phyloP scores from a whole-genome alignment of 225 moss, liverwort and hornwort species.

The Lunularia cruciata region DNA sequence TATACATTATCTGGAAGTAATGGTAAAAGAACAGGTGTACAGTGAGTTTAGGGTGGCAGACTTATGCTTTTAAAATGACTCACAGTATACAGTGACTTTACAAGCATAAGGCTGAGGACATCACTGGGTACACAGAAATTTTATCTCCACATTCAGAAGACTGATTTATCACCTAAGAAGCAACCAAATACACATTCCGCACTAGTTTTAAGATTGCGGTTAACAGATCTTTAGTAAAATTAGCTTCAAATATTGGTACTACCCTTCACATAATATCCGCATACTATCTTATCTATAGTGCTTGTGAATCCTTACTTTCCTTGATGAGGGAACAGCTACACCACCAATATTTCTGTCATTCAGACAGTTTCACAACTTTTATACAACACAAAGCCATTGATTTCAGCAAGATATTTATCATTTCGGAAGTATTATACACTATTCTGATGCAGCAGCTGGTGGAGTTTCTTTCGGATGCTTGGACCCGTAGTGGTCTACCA shows the following conservation, averaged over 20 bases:
- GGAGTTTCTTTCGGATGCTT: slow-evolving; percentile 72
- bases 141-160: background rate
- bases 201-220: background rate
- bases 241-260: background rate
- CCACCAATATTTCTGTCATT: background rate
- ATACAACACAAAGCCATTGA: background rate
- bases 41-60: no score
- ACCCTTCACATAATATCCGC: background rate
- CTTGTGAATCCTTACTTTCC: background rate
- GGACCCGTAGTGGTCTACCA: slow-evolving; percentile 68
- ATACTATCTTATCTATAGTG: no score
- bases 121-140: background rate
- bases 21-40: no score
- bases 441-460: slow-evolving; percentile 52
- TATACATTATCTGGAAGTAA: no score
- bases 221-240: background rate
- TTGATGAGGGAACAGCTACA: background rate
- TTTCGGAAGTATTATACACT: background rate
- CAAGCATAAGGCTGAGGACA: no score
- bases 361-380: background rate
- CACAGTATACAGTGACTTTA: no score
- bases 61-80: no score
- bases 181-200: background rate
- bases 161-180: background rate
- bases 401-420: background rate